These are phyloP conservation scores for Mycena vulgaris DNA, from an alignment of 768 basidiomycete genomes.

Conservation along the genomic window DNA sequence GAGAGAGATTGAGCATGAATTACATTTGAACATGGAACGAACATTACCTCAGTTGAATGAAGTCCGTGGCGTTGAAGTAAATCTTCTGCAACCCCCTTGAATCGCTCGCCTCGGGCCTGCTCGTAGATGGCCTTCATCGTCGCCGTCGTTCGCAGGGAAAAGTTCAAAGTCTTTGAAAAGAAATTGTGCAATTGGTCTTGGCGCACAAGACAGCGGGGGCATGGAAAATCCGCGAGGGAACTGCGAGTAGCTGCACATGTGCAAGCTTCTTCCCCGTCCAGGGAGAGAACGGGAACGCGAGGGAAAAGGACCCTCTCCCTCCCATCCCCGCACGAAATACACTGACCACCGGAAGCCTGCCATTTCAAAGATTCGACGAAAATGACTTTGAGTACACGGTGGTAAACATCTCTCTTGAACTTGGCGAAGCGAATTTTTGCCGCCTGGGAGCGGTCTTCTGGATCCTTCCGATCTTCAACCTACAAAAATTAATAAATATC, in stretches of 20 bases:
- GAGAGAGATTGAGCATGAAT: not conserved
- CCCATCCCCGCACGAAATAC: slow-evolving; percentile 17
- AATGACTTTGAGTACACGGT: slow-evolving; percentile 11
- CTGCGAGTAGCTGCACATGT: slow-evolving; percentile 10
- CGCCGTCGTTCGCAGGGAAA: slow-evolving; percentile 18
- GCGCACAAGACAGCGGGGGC: slow-evolving; percentile 20
- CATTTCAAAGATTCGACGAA: slow-evolving; percentile 15
- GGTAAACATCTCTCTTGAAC: slow-evolving; percentile 25
- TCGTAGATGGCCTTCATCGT: slow-evolving; percentile 20
- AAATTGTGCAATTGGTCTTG: slow-evolving; percentile 24
- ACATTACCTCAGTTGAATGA: slow-evolving; percentile 25
- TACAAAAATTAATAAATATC: not conserved
- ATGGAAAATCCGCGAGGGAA: slow-evolving; percentile 17
- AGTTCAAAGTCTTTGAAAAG: not conserved
- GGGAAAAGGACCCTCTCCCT: slow-evolving; percentile 18
- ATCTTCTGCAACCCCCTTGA: slow-evolving; percentile 12
- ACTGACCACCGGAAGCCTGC: slow-evolving; percentile 1
- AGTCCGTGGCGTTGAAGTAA: slow-evolving; percentile 25
- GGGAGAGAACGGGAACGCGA: slow-evolving; percentile 5
- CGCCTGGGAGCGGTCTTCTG: not conserved
- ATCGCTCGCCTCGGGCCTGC: not conserved
- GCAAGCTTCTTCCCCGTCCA: slow-evolving; percentile 28
- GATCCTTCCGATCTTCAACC: slow-evolving; percentile 25
- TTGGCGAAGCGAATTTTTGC: slow-evolving; percentile 16
- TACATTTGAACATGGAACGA: not conserved